Evolutionary conservation across 2,329 filamentous ascomycete species (phyloP).

Genomic region (Phaeosphaeria sp.): DNA sequence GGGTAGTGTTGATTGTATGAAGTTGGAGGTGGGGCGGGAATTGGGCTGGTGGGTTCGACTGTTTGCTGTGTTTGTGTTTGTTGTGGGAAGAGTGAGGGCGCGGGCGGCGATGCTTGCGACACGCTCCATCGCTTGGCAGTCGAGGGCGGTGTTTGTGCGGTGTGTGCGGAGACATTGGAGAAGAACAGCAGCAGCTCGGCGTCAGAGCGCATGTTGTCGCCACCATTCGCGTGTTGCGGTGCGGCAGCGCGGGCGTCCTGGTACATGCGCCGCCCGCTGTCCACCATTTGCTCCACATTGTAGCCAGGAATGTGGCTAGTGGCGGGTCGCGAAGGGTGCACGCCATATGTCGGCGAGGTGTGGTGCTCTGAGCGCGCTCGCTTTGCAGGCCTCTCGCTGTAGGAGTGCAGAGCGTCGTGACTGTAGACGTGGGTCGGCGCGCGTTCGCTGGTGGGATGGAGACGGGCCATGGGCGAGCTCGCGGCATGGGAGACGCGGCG

Average conservation of each 20-base stretch:
- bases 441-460: slow-evolving; percentile 28
- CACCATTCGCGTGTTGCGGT: slow-evolving; percentile 39
- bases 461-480: slow-evolving; percentile 24
- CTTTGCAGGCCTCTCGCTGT: slow-evolving; percentile 62
- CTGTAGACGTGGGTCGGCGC: slow-evolving; percentile 29
- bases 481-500: slow-evolving; percentile 29
- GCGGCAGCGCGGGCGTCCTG: slow-evolving; percentile 19
- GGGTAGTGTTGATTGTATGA: slow-evolving; percentile 10
- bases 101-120: slow-evolving; percentile 21
- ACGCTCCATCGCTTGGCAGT: slow-evolving; percentile 39
- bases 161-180: slow-evolving; percentile 38
- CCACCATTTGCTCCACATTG: slow-evolving; percentile 49
- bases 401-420: slow-evolving; percentile 13
- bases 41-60: slow-evolving; percentile 11
- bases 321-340: slow-evolving; percentile 50
- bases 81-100: slow-evolving; percentile 11
- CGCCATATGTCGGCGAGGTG: slow-evolving; percentile 49
- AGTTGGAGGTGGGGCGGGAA: background rate
- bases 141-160: slow-evolving; percentile 34
- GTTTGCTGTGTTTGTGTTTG: slow-evolving; percentile 10
- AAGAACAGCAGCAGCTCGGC: slow-evolving; percentile 57
- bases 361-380: slow-evolving; percentile 66
- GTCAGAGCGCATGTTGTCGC: slow-evolving; percentile 48
- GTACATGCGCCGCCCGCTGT: slow-evolving; percentile 43
- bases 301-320: slow-evolving; percentile 55